phyloP scores from a whole-genome alignment of 1,139 yeast species.

The Ogataea hybrid region DNA sequence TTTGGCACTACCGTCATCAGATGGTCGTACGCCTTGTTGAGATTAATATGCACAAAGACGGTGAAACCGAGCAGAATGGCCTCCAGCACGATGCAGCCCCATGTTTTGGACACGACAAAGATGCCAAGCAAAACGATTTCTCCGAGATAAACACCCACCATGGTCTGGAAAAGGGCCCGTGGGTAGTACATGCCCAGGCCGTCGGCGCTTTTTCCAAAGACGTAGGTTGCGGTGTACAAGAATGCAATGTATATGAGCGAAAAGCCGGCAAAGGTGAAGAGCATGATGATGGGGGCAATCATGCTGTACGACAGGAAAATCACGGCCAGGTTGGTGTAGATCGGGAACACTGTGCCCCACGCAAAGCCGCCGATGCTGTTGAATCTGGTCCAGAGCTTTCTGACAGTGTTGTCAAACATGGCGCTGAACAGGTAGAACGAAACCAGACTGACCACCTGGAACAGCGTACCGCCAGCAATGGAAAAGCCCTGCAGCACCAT shows the following conservation, averaged over 20 bases:
- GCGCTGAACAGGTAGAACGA: constrained; percentile 65
- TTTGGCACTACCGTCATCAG: constrained; percentile 58
- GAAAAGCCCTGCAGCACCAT: constrained; percentile 77
- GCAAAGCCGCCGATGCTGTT: constrained; percentile 55
- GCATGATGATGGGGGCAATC: constrained; percentile 71
- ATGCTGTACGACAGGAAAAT: constrained; percentile 76
- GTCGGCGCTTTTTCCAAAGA: constrained; percentile 54
- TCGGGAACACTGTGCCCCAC: constrained; percentile 92
- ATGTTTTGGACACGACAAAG: constrained; percentile 66
- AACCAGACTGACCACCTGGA: constrained; percentile 70
- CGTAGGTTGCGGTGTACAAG: constrained; percentile 55
- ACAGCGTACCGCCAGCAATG: constrained; percentile 71
- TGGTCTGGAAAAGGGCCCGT: constrained; percentile 61
- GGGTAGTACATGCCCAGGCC: constrained; percentile 68
- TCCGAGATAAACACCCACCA: constrained; percentile 64
- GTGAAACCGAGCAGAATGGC: constrained; percentile 51
- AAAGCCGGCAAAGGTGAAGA: constrained; percentile 50
- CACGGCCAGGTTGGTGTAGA: constrained; percentile 77
- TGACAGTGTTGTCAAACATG: constrained; percentile 72
- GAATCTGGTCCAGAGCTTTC: constrained; percentile 78
- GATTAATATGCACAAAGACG: constrained; percentile 49
- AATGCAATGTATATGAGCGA: constrained; percentile 56
- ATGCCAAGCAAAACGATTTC: constrained; percentile 65
- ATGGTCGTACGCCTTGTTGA: constrained; percentile 63
- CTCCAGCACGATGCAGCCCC: constrained; percentile 72